phyloP scores from a whole-genome alignment of 2,329 filamentous ascomycete species.

The Colletotrichum godetiae region DNA sequence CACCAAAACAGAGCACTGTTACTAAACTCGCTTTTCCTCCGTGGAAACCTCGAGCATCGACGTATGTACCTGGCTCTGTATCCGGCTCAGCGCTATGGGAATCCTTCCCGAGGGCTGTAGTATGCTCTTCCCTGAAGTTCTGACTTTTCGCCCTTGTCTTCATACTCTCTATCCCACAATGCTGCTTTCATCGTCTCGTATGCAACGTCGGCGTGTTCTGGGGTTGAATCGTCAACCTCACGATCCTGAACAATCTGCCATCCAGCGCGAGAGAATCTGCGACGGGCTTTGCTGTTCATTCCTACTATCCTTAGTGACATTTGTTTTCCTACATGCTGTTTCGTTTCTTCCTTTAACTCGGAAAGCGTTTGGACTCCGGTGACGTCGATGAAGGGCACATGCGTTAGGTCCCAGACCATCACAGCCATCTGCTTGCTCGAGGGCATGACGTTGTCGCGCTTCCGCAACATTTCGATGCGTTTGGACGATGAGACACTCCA shows the following conservation, averaged over 20 bases:
- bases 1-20: not conserved
- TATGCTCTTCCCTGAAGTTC: not conserved
- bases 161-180: constrained; percentile 4
- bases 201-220: constrained; percentile 35
- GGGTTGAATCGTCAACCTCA: constrained; percentile 41
- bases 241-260: constrained; percentile 46
- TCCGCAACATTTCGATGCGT: constrained; percentile 58
- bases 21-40: not conserved
- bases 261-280: constrained; percentile 51
- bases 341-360: constrained; percentile 59
- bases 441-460: constrained; percentile 48
- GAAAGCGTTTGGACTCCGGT: constrained; percentile 62
- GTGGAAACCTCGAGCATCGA: not conserved
- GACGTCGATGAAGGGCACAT: constrained; percentile 64
- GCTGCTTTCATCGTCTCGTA: constrained; percentile 21
- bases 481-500: constrained; percentile 66
- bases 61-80: not conserved
- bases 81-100: not conserved
- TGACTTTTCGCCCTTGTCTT: not conserved
- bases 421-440: constrained; percentile 53
- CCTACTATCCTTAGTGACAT: constrained; percentile 61
- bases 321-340: constrained; percentile 58
- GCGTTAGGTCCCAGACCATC: constrained; percentile 63
- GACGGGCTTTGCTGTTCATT: constrained; percentile 53
- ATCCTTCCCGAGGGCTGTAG: not conserved